Evolutionary conservation across 805 yeast genomes (phyloP).

Genomic region (Saccharomycopsis fibuligera): DNA sequence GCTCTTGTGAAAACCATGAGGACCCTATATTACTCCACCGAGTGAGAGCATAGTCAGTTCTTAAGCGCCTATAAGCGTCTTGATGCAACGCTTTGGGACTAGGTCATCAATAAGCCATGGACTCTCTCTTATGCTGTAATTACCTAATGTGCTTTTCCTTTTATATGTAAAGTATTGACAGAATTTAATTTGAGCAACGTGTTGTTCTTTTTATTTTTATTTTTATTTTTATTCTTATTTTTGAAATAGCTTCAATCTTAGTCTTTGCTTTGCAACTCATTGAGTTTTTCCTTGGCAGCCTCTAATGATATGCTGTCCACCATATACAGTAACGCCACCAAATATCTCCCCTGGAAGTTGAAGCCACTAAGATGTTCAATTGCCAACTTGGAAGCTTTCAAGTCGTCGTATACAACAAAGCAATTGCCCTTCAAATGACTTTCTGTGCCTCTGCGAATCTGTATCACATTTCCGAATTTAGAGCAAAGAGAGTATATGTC

Average conservation of each 20-base stretch:
- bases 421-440: slow-evolving; percentile 30
- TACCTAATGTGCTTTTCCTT: too few relatives aligned
- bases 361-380: slow-evolving; percentile 35
- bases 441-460: slow-evolving; percentile 28
- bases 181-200: too few relatives aligned
- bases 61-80: too few relatives aligned
- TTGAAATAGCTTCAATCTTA: background rate
- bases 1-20: too few relatives aligned
- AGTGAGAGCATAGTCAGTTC: too few relatives aligned
- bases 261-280: too few relatives aligned
- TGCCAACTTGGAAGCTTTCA: slow-evolving; percentile 30
- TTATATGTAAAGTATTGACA: too few relatives aligned
- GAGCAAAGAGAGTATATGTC: slow-evolving; percentile 31
- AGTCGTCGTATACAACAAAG: slow-evolving; percentile 31
- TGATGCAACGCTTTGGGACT: too few relatives aligned
- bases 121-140: too few relatives aligned
- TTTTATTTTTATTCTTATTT: background rate
- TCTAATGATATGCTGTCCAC: slow-evolving; percentile 28
- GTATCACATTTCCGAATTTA: slow-evolving; percentile 33
- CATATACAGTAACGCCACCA: slow-evolving; percentile 31
- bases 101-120: too few relatives aligned
- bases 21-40: too few relatives aligned
- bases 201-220: slow-evolving; percentile 1
- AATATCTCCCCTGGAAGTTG: slow-evolving; percentile 35
- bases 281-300: slow-evolving; percentile 20